Evolutionary conservation across 2,329 filamentous ascomycete species (phyloP).

Genomic region (Plenodomus biglobosus): DNA sequence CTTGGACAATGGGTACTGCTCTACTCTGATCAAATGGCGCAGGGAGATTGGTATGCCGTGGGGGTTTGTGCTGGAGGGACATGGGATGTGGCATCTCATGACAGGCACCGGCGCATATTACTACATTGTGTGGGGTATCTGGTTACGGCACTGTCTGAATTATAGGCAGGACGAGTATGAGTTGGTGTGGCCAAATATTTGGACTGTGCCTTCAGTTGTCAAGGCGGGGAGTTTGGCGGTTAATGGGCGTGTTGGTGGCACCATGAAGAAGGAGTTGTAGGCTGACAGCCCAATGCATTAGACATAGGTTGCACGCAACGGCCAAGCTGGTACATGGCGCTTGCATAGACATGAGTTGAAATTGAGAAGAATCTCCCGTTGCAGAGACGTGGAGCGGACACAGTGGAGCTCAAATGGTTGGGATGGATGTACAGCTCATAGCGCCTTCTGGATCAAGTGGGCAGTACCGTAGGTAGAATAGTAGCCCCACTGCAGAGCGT

Average conservation of each 20-base stretch:
- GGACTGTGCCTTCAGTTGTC: constrained; percentile 57
- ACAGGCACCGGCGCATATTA: constrained; percentile 82
- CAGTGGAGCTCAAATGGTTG: background rate
- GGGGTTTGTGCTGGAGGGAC: constrained; percentile 73
- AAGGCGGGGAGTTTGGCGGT: constrained; percentile 15
- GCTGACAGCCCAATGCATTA: no score
- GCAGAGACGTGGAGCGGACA: background rate
- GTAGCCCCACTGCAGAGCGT: background rate
- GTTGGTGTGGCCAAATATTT: constrained; percentile 67
- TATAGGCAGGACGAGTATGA: constrained; percentile 70
- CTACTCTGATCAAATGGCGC: constrained; percentile 64
- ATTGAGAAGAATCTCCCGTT: background rate
- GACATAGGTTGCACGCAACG: background rate
- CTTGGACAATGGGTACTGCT: constrained; percentile 76
- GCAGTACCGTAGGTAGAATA: no score
- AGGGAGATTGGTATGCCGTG: constrained; percentile 73
- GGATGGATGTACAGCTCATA: background rate
- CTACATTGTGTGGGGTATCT: constrained; percentile 82
- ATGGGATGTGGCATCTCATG: constrained; percentile 79
- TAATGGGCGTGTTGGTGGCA: constrained; percentile 20
- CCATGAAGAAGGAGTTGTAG: constrained; percentile 38
- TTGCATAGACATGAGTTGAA: background rate
- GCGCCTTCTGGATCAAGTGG: background rate
- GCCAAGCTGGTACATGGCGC: background rate
- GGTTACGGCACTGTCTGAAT: constrained; percentile 76